Evolutionary conservation across 139 green algal species (phyloP), one percentile per base, ranked within the genome.

Genomic region (Coelastrella sp.): DNA sequence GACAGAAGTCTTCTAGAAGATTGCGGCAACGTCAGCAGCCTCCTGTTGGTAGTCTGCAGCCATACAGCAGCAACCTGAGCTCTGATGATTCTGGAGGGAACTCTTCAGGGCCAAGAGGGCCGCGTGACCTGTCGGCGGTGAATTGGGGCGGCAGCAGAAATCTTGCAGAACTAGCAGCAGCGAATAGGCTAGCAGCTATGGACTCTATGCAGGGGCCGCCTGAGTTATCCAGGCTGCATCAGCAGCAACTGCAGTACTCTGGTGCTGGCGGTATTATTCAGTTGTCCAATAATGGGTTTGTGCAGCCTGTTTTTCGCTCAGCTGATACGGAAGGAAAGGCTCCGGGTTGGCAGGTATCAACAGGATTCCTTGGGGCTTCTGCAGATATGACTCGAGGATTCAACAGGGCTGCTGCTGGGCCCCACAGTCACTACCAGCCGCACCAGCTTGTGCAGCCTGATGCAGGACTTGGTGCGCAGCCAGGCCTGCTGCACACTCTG

Each of bases 331-430:
- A 19, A 27, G 6, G 27, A 2, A 41, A 30, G 62, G 15, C 15
- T 43, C 53, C 41, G 17, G 75, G 53, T 53, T 82, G 75, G 75
- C 75, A 72, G 35, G 75, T 82, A 5, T 82, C 75, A 53, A 82
- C 75, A 32, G 75, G 75, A 4, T 72, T 82, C 17, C 23, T 50
- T 17, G 51, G 34, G 15, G 37, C 35, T 4, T 9, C 4, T n/a
- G n/a, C n/a, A n/a, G n/a, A n/a, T n/a, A n/a, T n/a, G n/a, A n/a
- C n/a, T n/a, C n/a, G n/a, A n/a, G n/a, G n/a, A n/a, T n/a, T n/a
- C n/a, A n/a, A n/a, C n/a, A n/a, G n/a, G n/a, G n/a, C n/a, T n/a
- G n/a, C n/a, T n/a, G n/a, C n/a, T n/a, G n/a, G n/a, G n/a, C n/a
- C n/a, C n/a, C n/a, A n/a, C n/a, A n/a, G n/a, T n/a, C n/a, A n/a